phyloP scores from a whole-genome alignment of 805 yeast genomes.

The Kregervanrija fluxuum region DNA sequence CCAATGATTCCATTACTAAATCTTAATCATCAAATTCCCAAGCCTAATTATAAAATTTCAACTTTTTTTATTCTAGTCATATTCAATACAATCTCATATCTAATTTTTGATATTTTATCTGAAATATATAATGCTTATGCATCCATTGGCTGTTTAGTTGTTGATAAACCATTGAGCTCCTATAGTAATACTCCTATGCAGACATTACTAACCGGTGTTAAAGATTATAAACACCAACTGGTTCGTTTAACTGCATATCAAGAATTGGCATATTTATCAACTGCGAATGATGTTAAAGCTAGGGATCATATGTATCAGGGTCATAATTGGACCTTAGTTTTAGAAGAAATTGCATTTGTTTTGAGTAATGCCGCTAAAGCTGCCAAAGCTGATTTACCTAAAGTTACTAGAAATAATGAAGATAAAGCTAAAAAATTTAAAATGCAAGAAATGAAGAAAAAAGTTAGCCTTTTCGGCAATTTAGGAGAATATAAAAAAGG shows the following conservation, averaged over 20 bases:
- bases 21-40: constrained; percentile 36
- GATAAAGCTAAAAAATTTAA: constrained; percentile 1
- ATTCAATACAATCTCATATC: constrained; percentile 26
- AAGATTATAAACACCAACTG: constrained; percentile 38
- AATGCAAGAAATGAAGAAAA: background rate
- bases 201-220: constrained; percentile 58
- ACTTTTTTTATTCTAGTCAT: constrained; percentile 26
- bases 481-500: constrained; percentile 14
- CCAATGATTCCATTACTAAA: constrained; percentile 27
- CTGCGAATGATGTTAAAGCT: constrained; percentile 37
- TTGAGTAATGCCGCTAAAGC: constrained; percentile 34
- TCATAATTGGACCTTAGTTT: constrained; percentile 45
- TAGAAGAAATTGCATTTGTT: constrained; percentile 52
- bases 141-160: constrained; percentile 65
- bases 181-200: constrained; percentile 55
- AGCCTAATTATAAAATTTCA: constrained; percentile 26
- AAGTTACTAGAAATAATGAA: background rate
- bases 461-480: constrained; percentile 22
- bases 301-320: constrained; percentile 48
- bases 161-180: constrained; percentile 52
- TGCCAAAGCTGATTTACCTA: constrained; percentile 18
- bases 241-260: constrained; percentile 65
- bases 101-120: constrained; percentile 50
- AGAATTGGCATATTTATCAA: constrained; percentile 61
- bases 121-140: constrained; percentile 58